Percentiles rank a stretch among this genome's conserved stretches.
Conservation (phyloP, 148 eudicot species). For the Nepenthes mirabilis region DNA sequence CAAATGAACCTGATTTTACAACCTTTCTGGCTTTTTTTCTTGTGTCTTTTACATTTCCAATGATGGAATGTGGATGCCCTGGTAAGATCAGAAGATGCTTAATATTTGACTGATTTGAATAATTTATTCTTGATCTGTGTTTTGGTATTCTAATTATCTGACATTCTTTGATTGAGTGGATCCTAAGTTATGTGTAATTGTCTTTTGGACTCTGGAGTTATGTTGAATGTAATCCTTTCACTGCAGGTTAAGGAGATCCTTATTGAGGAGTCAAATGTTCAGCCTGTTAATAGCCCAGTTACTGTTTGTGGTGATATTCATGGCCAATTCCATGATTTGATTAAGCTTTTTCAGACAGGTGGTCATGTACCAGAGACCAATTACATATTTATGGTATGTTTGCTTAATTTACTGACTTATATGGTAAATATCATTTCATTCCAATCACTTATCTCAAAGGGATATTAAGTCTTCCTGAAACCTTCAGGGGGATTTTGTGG, state of each 20-base stretch:
- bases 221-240: not conserved
- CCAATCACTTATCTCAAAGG: constrained; percentile 3
- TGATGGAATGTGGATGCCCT: too few species aligned
- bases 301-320: constrained; percentile 98
- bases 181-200: not conserved
- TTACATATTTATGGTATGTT: constrained; percentile 85
- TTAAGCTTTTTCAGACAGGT: constrained; percentile 97
- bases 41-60: too few species aligned
- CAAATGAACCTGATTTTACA: too few species aligned
- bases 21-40: too few species aligned
- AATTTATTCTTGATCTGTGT: too few species aligned
- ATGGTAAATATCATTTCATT: constrained; percentile 2
- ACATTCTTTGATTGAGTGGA: too few species aligned
- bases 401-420: constrained; percentile 2
- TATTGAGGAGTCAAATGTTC: constrained; percentile 96
- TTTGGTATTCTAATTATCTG: too few species aligned
- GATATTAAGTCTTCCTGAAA: not conserved
- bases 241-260: constrained; percentile 88
- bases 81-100: too few species aligned
- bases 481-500: constrained; percentile 95
- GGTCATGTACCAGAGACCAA: constrained; percentile 99
- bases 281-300: constrained; percentile 97
- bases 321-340: constrained; percentile 95
- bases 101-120: too few species aligned
- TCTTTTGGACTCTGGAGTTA: not conserved